Evolutionary conservation across 225 moss, liverwort and hornwort species (phyloP).

Genomic region (Takakia lepidozioides): DNA sequence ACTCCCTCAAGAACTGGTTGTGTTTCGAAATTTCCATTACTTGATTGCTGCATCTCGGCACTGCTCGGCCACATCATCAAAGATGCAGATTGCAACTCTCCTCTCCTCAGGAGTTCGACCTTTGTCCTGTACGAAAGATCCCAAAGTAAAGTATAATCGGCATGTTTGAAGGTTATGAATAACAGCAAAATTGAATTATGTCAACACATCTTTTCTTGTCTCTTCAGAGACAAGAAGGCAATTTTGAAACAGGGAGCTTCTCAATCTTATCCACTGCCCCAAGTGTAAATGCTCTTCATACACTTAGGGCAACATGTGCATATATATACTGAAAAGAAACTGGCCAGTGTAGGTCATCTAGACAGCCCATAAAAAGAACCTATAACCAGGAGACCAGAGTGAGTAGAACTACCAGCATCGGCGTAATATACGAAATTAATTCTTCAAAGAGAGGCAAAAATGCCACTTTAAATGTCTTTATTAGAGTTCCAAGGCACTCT

Average conservation of each 20-base stretch:
- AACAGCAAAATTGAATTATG: not conserved
- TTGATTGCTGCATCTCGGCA: constrained; percentile 86
- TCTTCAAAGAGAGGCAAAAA: constrained; percentile 90
- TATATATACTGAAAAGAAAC: no score
- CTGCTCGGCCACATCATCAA: constrained; percentile 98
- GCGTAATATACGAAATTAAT: constrained; percentile 70
- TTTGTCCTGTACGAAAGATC: constrained; percentile 71
- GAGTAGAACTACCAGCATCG: constrained; percentile 74
- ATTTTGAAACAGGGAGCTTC: no score
- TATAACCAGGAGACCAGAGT: no score
- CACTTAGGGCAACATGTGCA: no score
- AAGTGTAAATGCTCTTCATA: no score
- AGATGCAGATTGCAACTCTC: constrained; percentile 95
- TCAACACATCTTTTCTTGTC: not conserved
- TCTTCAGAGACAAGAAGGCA: not conserved
- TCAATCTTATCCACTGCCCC: no score
- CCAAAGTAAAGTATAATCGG: no score
- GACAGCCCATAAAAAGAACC: no score
- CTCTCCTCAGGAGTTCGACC: constrained; percentile 88
- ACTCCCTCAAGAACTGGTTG: no score
- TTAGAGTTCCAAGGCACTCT: constrained; percentile 90
- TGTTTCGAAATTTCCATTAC: no score
- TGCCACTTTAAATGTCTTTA: constrained; percentile 73
- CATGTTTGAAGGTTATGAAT: no score
- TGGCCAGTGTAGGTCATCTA: no score